Conservation (phyloP, 352 stramenopile genomes). For the Labyrinthula sp. region DNA sequence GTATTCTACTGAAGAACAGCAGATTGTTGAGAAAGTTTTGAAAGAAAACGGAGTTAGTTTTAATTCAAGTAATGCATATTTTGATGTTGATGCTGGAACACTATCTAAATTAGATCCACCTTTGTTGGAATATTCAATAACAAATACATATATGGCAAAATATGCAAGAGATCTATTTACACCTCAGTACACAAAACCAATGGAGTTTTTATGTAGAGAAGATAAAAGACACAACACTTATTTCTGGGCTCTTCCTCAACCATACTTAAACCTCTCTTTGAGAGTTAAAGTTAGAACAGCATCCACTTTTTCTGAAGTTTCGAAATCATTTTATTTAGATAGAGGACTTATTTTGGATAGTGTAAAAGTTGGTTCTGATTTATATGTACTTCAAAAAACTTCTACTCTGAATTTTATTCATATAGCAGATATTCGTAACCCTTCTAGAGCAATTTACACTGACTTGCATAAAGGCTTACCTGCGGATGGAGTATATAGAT, state of each 20-base stretch:
- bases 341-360: conserved; percentile 18
- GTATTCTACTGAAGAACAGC: conserved; percentile 49
- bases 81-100: too few species aligned
- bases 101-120: too few species aligned
- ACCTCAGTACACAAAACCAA: too few species aligned
- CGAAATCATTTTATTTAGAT: conserved; percentile 6
- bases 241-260: conserved; percentile 18
- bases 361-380: too few species aligned
- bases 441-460: not conserved
- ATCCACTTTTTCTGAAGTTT: conserved; percentile 16
- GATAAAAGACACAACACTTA: too few species aligned
- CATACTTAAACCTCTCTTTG: conserved; percentile 14
- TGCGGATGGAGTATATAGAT: conserved; percentile 15
- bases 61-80: too few species aligned
- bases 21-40: conserved; percentile 52
- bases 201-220: too few species aligned
- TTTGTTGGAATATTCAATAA: too few species aligned
- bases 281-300: conserved; percentile 5
- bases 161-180: too few species aligned
- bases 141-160: too few species aligned
- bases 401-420: conserved; percentile 21
- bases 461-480: conserved; percentile 15
- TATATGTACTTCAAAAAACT: too few species aligned
- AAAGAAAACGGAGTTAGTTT: conserved; percentile 30
- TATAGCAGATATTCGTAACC: too few species aligned